A percentile compares a stretch with the other conserved stretches of the same genome.
These are phyloP conservation scores for Tranzscheliella williamsii DNA, from an alignment of 1,284 basidiomycete species.

Conservation along the genomic window DNA sequence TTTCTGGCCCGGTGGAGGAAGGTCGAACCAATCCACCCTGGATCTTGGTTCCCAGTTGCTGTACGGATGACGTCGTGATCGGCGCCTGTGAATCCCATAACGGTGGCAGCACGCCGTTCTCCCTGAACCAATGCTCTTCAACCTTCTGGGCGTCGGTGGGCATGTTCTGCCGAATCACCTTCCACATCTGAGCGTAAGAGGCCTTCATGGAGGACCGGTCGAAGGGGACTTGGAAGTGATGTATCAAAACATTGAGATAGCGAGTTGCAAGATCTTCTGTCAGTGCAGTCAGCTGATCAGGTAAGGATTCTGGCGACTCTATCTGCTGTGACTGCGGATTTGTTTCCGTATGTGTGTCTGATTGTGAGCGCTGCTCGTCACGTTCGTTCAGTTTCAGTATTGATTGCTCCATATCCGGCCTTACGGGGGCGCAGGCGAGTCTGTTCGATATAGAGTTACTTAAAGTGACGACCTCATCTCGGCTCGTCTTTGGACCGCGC, in stretches of 20 bases:
- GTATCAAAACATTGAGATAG: constrained; percentile 38
- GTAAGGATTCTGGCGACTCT: background rate
- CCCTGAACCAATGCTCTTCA: constrained; percentile 35
- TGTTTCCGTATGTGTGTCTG: too few relatives aligned
- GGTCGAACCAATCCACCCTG: background rate
- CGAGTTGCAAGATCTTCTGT: constrained; percentile 25
- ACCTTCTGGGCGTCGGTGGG: constrained; percentile 24
- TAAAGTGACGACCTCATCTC: too few relatives aligned
- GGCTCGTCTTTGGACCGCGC: too few relatives aligned
- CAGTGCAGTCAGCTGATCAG: constrained; percentile 1
- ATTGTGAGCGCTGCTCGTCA: too few relatives aligned
- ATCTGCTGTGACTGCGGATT: too few relatives aligned
- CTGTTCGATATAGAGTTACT: too few relatives aligned
- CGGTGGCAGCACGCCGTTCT: constrained; percentile 21
- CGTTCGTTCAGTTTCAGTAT: too few relatives aligned
- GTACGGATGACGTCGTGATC: background rate
- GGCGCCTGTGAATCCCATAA: constrained; percentile 4
- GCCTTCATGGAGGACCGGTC: constrained; percentile 1
- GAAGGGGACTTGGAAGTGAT: constrained; percentile 26
- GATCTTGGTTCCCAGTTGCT: background rate
- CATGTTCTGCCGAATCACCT: constrained; percentile 4
- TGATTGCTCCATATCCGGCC: too few relatives aligned
- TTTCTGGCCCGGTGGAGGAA: too few relatives aligned
- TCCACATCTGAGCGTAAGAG: constrained; percentile 25
- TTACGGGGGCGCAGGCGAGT: too few relatives aligned